Conservation (phyloP, 2,329 filamentous ascomycete species). For the Ceratocystis smalleyi region DNA sequence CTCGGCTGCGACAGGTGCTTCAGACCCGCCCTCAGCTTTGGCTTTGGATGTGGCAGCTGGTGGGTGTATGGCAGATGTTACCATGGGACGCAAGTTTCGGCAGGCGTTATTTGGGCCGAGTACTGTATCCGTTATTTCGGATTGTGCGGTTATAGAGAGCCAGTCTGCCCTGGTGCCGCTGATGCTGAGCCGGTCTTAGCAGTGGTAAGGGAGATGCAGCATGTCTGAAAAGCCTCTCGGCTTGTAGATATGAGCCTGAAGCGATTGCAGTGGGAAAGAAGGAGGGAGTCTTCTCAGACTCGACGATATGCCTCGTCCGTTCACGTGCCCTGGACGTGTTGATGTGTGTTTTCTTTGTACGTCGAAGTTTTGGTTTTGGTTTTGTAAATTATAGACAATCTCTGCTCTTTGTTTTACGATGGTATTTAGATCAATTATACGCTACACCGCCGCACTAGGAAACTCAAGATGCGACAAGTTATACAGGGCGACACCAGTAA, state of each 20-base stretch:
- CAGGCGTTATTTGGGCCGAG: conserved; percentile 31
- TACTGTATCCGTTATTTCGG: conserved; percentile 26
- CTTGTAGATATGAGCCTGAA: neutral
- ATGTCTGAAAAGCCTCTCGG: neutral
- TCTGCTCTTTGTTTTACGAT: conserved; percentile 5
- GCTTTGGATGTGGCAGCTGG: neutral
- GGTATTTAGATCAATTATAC: neutral
- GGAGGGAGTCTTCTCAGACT: no score
- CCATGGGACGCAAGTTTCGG: conserved; percentile 26
- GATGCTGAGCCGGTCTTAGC: conserved; percentile 37
- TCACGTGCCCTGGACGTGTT: neutral
- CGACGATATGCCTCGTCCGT: neutral
- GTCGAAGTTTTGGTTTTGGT: neutral
- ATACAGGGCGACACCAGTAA: neutral
- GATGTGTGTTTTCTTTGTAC: neutral
- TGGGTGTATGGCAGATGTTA: conserved; percentile 19
- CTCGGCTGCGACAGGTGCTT: neutral
- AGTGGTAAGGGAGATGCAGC: neutral
- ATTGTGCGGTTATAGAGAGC: conserved; percentile 36
- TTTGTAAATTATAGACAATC: neutral
- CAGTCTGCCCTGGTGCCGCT: conserved; percentile 41
- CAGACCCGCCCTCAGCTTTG: neutral
- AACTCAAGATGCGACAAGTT: neutral
- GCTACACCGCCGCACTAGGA: neutral
- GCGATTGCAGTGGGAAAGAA: no score